Percentiles rank a stretch among this genome's conserved stretches.
Evolutionary conservation across 108 stramenopile species (phyloP).

Genomic region (Nitzschia putrida): DNA sequence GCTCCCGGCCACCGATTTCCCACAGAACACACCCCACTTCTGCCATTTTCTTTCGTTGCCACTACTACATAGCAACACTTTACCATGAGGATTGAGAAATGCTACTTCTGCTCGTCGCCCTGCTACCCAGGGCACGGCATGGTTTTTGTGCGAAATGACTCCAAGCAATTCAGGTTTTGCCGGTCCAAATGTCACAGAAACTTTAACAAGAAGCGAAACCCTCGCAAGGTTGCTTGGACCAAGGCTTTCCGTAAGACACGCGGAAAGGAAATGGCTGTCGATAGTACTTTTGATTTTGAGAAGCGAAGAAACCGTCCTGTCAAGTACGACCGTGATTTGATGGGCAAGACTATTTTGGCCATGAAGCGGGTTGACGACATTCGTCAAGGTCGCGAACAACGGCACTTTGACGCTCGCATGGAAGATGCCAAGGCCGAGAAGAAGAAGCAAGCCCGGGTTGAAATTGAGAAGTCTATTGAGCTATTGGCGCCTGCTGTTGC

Average conservation of each 20-base stretch:
- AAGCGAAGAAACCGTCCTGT: constrained; percentile 97
- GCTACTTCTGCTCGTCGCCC: constrained; percentile 97
- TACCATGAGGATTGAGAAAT: constrained; percentile 94
- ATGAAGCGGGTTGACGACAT: constrained; percentile 95
- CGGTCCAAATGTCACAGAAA: constrained; percentile 99
- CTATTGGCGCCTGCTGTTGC: constrained; percentile 88
- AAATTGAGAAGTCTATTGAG: constrained; percentile 88
- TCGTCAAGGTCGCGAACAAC: constrained; percentile 77
- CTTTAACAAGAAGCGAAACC: constrained; percentile 99
- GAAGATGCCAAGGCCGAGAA: constrained; percentile 86
- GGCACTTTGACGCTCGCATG: constrained; percentile 87
- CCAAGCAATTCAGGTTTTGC: constrained; percentile 98
- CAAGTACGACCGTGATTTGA: constrained; percentile 95
- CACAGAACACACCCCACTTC: not conserved
- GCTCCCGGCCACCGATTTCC: not conserved
- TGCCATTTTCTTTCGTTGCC: not conserved
- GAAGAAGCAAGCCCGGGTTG: constrained; percentile 85
- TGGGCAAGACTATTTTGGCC: constrained; percentile 96
- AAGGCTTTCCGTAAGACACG: constrained; percentile 97
- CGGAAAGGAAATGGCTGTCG: constrained; percentile 95
- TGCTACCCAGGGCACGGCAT: constrained; percentile 99
- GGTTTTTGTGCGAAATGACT: constrained; percentile 97
- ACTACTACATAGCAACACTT: too few species aligned
- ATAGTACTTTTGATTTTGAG: constrained; percentile 98
- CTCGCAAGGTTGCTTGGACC: constrained; percentile 99